These are phyloP conservation scores for Fusarium sp. DNA, from an alignment of 2,329 filamentous ascomycete species.

Conservation along the genomic window DNA sequence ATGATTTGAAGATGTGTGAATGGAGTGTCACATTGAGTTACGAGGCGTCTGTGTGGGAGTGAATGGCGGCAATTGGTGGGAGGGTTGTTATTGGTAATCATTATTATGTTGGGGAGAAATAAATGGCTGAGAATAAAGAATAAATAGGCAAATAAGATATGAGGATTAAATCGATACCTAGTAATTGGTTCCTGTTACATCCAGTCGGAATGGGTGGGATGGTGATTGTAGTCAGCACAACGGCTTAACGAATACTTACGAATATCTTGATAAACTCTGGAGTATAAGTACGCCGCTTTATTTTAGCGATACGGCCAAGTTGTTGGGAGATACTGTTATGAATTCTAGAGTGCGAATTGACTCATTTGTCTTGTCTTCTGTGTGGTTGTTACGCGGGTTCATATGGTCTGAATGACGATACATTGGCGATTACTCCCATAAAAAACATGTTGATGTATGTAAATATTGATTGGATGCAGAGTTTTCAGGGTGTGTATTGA, in stretches of 20 bases:
- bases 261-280: neutral
- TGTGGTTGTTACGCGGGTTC: neutral
- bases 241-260: neutral
- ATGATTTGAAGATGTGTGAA: slow-evolving; percentile 29
- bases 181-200: neutral
- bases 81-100: neutral
- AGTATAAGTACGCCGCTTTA: neutral
- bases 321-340: neutral
- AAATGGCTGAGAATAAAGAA: slow-evolving; percentile 3
- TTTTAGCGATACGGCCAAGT: neutral
- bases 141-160: slow-evolving; percentile 1
- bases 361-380: neutral
- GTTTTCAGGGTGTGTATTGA: neutral
- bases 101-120: slow-evolving; percentile 11
- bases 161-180: neutral
- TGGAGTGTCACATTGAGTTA: slow-evolving; percentile 38
- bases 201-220: neutral
- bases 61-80: slow-evolving; percentile 13
- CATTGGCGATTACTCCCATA: neutral
- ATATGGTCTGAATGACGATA: slow-evolving; percentile 6
- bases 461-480: neutral
- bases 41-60: slow-evolving; percentile 21
- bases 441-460: neutral
- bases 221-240: neutral
- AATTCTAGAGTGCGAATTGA: neutral